Evolutionary conservation across 2,329 filamentous ascomycete species (phyloP).

Genomic region (Didymella arachidicola): DNA sequence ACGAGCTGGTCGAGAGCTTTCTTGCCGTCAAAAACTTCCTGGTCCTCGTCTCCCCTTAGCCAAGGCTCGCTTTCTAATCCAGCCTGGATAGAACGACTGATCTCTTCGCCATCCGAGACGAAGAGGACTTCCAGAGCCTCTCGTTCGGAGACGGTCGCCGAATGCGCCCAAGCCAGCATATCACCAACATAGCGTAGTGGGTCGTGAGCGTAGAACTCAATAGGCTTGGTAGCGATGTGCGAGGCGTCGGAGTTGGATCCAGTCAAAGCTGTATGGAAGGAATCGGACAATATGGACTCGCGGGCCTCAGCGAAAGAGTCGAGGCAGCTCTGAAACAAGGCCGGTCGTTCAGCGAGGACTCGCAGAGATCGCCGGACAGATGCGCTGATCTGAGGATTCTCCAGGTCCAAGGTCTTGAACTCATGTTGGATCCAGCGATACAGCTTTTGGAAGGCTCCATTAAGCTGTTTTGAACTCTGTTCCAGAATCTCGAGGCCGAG

Average conservation of each 20-base stretch:
- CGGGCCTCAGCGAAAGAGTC: slow-evolving; percentile 92
- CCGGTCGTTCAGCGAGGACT: slow-evolving; percentile 86
- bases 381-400: slow-evolving; percentile 89
- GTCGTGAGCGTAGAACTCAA: slow-evolving; percentile 92
- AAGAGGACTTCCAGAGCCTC: slow-evolving; percentile 93
- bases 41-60: slow-evolving; percentile 65
- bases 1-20: slow-evolving; percentile 86
- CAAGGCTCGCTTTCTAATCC: slow-evolving; percentile 85
- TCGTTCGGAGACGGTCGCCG: slow-evolving; percentile 88
- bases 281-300: slow-evolving; percentile 84
- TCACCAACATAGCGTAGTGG: slow-evolving; percentile 91
- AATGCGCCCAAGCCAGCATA: slow-evolving; percentile 97
- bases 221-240: slow-evolving; percentile 73
- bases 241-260: slow-evolving; percentile 70
- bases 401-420: slow-evolving; percentile 89
- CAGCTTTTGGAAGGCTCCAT: slow-evolving; percentile 91
- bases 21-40: slow-evolving; percentile 75
- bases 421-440: slow-evolving; percentile 95
- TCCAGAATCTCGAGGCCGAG: slow-evolving; percentile 92
- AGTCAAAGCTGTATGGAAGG: slow-evolving; percentile 87
- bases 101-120: slow-evolving; percentile 86
- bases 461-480: slow-evolving; percentile 83
- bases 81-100: slow-evolving; percentile 80
- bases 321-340: slow-evolving; percentile 90
- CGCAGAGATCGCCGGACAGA: slow-evolving; percentile 84